These are phyloP conservation scores for Syncephalastrum monosporum DNA, from an alignment of 371 early-diverging fungal genomes.

Conservation along the genomic window DNA sequence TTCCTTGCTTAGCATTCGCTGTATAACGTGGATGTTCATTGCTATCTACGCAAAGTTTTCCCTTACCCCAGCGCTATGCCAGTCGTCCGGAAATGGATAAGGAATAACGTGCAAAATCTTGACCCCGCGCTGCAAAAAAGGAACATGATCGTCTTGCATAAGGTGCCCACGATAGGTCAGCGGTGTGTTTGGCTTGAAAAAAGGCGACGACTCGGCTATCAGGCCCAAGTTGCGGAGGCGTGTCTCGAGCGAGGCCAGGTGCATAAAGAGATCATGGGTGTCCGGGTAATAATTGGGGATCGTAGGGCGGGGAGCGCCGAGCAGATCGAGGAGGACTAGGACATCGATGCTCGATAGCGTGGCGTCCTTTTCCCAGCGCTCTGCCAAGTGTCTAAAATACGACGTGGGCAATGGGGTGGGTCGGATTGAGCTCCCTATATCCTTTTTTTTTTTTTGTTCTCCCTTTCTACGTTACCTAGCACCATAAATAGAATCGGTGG, in stretches of 20 bases:
- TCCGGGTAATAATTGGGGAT: constrained; percentile 61
- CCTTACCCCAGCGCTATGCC: constrained; percentile 78
- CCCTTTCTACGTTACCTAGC: constrained; percentile 57
- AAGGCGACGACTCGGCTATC: constrained; percentile 26
- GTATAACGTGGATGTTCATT: neutral
- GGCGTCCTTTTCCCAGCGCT: constrained; percentile 40
- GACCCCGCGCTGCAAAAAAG: constrained; percentile 80
- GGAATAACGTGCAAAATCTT: constrained; percentile 91
- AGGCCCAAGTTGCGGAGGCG: constrained; percentile 26
- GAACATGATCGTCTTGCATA: constrained; percentile 92
- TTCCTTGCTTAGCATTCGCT: no score
- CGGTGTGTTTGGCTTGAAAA: constrained; percentile 40
- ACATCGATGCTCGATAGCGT: constrained; percentile 75
- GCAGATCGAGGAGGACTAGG: constrained; percentile 84
- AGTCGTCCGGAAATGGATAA: constrained; percentile 85
- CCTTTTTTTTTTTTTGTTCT: neutral
- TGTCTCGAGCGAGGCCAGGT: constrained; percentile 49
- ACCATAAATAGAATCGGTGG: constrained; percentile 89
- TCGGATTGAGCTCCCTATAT: neutral
- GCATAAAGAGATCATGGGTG: constrained; percentile 61
- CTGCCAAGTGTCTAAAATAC: constrained; percentile 24
- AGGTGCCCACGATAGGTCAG: constrained; percentile 32
- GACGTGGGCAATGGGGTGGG: no score
- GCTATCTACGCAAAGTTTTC: constrained; percentile 6
- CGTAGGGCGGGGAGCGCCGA: constrained; percentile 61